phyloP scores from a whole-genome alignment of 176 grass and related monocot species.

The Avena atlantica region DNA sequence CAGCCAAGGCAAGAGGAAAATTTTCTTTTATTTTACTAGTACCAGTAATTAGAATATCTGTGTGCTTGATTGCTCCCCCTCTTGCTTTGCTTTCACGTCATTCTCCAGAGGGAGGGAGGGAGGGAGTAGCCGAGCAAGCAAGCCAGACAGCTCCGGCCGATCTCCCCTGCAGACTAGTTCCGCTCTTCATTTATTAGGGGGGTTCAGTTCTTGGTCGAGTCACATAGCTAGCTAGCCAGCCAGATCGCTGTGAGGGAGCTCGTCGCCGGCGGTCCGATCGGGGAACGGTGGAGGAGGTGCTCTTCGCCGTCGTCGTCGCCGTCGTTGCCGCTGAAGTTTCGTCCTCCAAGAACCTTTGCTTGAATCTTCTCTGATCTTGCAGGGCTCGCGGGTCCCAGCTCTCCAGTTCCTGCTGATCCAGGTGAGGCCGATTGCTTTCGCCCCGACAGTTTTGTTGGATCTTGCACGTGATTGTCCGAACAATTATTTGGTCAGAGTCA shows the following conservation, averaged over 20 bases:
- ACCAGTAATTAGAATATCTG: constrained; percentile 26
- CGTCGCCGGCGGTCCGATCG: neutral
- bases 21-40: neutral
- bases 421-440: neutral
- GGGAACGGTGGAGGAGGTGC: neutral
- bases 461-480: neutral
- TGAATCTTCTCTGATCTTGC: neutral
- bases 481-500: neutral
- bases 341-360: neutral
- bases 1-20: neutral
- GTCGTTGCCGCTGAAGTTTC: neutral
- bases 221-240: neutral
- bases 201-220: constrained; percentile 29
- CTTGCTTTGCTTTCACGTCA: constrained; percentile 44
- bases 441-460: neutral
- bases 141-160: constrained; percentile 8
- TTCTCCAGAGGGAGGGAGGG: constrained; percentile 26
- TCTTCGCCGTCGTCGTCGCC: neutral
- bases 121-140: neutral
- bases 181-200: neutral
- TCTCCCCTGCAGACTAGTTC: neutral
- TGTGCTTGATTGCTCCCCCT: constrained; percentile 16
- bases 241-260: neutral
- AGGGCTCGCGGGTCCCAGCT: neutral
- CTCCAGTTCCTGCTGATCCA: neutral